Percentiles rank a stretch among this genome's conserved stretches.
These are phyloP conservation scores for Phytophthora pseudosyringae DNA, from an alignment of 352 stramenopile species.

Conservation along the genomic window DNA sequence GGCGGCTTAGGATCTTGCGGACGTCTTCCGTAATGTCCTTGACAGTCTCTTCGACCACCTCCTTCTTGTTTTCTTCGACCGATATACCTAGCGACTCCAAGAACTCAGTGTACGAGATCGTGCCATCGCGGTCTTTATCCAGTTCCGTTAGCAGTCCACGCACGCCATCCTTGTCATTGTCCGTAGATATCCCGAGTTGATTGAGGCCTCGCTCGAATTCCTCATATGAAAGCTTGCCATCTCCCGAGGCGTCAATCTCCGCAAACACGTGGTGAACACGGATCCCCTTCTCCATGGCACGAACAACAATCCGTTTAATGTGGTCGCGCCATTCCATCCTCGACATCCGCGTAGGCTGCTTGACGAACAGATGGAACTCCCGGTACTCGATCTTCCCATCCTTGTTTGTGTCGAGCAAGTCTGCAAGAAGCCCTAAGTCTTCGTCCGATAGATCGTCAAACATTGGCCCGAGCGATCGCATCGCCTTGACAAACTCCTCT, in stretches of 20 bases:
- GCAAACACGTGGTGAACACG: constrained; percentile 69
- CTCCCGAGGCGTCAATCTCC: constrained; percentile 63
- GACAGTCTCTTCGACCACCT: constrained; percentile 47
- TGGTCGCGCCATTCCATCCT: constrained; percentile 48
- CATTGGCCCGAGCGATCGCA: constrained; percentile 52
- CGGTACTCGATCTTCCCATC: constrained; percentile 52
- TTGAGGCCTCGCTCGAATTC: constrained; percentile 62
- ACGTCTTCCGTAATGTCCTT: constrained; percentile 56
- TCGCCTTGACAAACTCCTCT: constrained; percentile 53
- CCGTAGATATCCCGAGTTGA: constrained; percentile 57
- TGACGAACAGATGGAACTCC: constrained; percentile 52
- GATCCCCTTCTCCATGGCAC: constrained; percentile 65
- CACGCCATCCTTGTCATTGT: constrained; percentile 41
- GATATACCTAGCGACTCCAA: constrained; percentile 59
- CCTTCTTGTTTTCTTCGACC: constrained; percentile 49
- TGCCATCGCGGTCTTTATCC: constrained; percentile 64
- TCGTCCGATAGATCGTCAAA: constrained; percentile 53
- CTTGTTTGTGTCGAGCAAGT: constrained; percentile 52
- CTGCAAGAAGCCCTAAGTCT: constrained; percentile 40
- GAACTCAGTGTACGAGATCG: constrained; percentile 86
- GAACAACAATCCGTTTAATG: constrained; percentile 55
- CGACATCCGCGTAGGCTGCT: constrained; percentile 25
- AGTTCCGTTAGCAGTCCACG: constrained; percentile 54
- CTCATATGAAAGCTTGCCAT: constrained; percentile 61
- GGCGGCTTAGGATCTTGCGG: constrained; percentile 52